Evolutionary conservation across 257 asterid genomes (phyloP), one percentile per base, ranked within the genome.

Genomic region (Knoxia roxburghii): DNA sequence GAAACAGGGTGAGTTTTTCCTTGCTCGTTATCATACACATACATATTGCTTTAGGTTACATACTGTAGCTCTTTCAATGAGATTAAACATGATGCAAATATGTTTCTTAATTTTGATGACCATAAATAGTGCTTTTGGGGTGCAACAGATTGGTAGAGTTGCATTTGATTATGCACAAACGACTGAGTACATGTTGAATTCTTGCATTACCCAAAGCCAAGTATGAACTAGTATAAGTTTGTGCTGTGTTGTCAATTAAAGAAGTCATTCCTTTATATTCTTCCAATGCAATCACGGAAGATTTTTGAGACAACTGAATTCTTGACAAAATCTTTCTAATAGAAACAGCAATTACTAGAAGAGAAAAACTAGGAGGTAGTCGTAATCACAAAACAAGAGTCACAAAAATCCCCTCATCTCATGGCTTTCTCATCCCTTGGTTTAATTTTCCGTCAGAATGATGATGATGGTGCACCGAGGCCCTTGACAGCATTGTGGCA

Each of bases 401-500:
- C 12, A 18, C 4, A 24, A 18, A n/a, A 61, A 21, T 27, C 14
- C 23, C 20, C 20, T 20, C 33, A 37, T 39, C 71, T 48, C 18
- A 49, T 18, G 72, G 55, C 37, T 41, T 39, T 20, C 27, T 49
- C 59, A 46, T 37, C 35, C 24, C 26, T 21, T 72, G 59, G 23
- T 71, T 58, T 57, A 65, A 27, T 14, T 66, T 73, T 76, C 54
- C 67, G 40, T 49, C 39, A 46, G 65, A 68, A 35, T 61, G 57
- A n/a, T 75, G 83, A 21, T 78, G 57, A 29, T 51, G 84, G 52
- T 78, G 82, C 64, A 72, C 32, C 54, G 78, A 57, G 66, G 73
- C 41, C 58, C 75, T 72, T 21, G 77, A 73, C 39, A 84, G 74
- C 55, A 84, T 35, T 33, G 78, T 60, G 59, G 74, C 74, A 39